Conservation (phyloP, 2,329 filamentous ascomycete genomes). For the Neofusicoccum cordaticola region DNA sequence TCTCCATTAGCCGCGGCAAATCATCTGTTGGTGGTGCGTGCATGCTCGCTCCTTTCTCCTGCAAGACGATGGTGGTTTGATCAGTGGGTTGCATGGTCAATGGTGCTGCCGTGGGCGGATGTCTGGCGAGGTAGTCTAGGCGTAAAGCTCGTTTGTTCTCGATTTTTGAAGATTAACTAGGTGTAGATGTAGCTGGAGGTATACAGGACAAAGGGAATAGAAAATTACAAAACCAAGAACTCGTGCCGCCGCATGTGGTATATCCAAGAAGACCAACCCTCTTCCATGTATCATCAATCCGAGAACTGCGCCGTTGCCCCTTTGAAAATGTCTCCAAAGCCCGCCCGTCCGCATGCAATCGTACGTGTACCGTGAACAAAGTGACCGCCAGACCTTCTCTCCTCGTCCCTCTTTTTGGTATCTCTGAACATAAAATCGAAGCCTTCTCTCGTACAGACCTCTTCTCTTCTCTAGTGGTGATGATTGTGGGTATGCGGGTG, state of each 20-base stretch:
- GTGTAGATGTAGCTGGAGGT: neutral
- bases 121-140: no score
- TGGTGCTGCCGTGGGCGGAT: no score
- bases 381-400: neutral
- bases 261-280: neutral
- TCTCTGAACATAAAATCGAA: neutral
- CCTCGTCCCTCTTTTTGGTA: neutral
- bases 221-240: neutral
- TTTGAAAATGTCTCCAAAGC: neutral
- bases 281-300: neutral
- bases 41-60: neutral
- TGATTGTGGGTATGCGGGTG: neutral
- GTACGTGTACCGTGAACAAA: neutral
- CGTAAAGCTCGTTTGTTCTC: no score
- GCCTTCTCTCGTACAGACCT: neutral
- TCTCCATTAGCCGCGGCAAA: neutral
- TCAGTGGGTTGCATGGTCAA: neutral
- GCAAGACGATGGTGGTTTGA: neutral
- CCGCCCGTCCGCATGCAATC: neutral
- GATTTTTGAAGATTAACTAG: constrained; percentile 1
- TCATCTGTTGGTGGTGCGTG: neutral
- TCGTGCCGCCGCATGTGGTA: constrained; percentile 3
- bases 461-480: neutral
- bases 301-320: constrained; percentile 6
- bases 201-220: neutral